A percentile compares a stretch with the other conserved stretches of the same genome.
phyloP scores from a whole-genome alignment of 1,284 basidiomycete species.

The Naganishia albida region DNA sequence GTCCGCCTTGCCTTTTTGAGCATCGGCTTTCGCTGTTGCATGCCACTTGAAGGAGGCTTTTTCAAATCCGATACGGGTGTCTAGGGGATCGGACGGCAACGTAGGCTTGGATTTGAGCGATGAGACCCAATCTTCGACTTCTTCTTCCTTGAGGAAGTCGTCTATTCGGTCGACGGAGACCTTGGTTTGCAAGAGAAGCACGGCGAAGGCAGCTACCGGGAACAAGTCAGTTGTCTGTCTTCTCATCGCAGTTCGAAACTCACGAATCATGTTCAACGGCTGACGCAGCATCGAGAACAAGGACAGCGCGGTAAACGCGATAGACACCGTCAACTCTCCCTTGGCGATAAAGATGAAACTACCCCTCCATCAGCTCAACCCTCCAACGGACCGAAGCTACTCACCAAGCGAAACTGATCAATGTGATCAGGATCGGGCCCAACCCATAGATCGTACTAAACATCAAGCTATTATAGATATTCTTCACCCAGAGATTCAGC shows the following conservation, averaged over 20 bases:
- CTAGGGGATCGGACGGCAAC: conserved; percentile 31
- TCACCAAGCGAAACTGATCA: conserved; percentile 52
- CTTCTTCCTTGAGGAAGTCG: conserved; percentile 77
- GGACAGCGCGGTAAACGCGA: conserved; percentile 54
- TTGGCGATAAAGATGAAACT: conserved; percentile 52
- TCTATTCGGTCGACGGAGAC: conserved; percentile 79
- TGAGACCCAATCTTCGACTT: conserved; percentile 67
- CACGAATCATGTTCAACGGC: conserved; percentile 70
- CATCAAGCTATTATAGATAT: conserved; percentile 22
- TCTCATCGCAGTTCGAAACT: conserved; percentile 18
- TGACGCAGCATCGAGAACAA: conserved; percentile 56
- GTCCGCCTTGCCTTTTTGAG: neutral
- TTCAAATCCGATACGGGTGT: conserved; percentile 63
- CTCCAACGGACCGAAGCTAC: conserved; percentile 15
- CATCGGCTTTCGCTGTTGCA: conserved; percentile 37
- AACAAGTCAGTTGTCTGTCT: neutral
- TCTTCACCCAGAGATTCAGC: conserved; percentile 46
- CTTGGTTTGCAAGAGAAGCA: conserved; percentile 59
- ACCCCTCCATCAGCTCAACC: conserved; percentile 15
- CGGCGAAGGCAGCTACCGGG: conserved; percentile 30
- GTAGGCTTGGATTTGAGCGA: conserved; percentile 58
- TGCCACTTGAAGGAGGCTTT: conserved; percentile 74
- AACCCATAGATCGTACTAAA: conserved; percentile 41
- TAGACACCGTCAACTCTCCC: conserved; percentile 52
- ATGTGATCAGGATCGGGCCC: conserved; percentile 51